Evolutionary conservation across 2,329 filamentous ascomycete genomes (phyloP).

Genomic region (Pseudogymnoascus sp.): DNA sequence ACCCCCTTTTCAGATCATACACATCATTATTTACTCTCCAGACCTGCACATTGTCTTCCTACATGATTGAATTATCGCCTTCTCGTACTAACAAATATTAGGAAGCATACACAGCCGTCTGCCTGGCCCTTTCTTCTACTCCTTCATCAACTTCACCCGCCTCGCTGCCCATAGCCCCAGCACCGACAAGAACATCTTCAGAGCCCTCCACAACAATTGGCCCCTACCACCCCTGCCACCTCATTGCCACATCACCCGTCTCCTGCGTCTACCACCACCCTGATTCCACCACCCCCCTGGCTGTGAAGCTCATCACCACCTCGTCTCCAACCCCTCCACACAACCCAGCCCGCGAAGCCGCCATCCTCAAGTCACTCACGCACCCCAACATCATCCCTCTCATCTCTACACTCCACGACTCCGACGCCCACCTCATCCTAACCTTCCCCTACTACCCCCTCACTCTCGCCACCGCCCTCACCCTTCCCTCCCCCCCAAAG

Average conservation of each 20-base stretch:
- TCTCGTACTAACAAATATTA: slow-evolving; percentile 30
- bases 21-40: not conserved
- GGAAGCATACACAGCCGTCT: slow-evolving; percentile 53
- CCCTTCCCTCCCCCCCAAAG: slow-evolving; percentile 34
- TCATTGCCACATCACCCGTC: slow-evolving; percentile 64
- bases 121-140: slow-evolving; percentile 35
- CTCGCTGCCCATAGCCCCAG: slow-evolving; percentile 20
- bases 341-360: slow-evolving; percentile 71
- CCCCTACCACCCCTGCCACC: slow-evolving; percentile 46
- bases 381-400: slow-evolving; percentile 60
- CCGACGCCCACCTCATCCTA: slow-evolving; percentile 65
- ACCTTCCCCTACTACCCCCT: slow-evolving; percentile 79
- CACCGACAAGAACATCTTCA: slow-evolving; percentile 20
- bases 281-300: slow-evolving; percentile 44
- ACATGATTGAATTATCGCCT: not conserved
- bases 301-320: slow-evolving; percentile 80
- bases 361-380: slow-evolving; percentile 58
- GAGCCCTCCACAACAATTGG: slow-evolving; percentile 44
- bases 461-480: slow-evolving; percentile 60
- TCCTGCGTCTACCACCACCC: slow-evolving; percentile 73
- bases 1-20: not conserved
- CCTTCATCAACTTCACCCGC: slow-evolving; percentile 26
- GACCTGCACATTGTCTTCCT: not conserved
- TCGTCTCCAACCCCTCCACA: slow-evolving; percentile 67
- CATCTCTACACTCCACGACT: slow-evolving; percentile 66